These are phyloP conservation scores for Schizonepeta tenuifolia DNA, from an alignment of 257 asterid genomes.

Conservation along the genomic window DNA sequence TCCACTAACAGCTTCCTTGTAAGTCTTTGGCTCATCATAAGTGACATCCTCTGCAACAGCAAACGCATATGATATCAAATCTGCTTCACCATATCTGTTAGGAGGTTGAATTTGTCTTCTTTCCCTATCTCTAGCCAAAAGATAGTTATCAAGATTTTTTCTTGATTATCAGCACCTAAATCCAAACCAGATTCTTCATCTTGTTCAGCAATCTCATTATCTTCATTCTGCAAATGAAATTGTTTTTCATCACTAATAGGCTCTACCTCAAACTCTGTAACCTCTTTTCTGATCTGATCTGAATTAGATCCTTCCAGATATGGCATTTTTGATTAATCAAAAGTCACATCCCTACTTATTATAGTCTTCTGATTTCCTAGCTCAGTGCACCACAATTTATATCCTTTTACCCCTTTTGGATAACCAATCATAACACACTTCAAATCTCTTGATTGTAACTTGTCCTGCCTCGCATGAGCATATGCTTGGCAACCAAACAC, in stretches of 20 bases:
- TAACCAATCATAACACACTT: not conserved
- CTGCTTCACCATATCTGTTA: not conserved
- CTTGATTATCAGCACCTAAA: too few relatives aligned
- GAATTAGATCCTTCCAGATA: not conserved
- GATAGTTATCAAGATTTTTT: too few relatives aligned
- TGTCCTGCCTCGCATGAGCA: not conserved
- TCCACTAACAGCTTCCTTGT: not conserved
- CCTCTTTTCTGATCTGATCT: not conserved
- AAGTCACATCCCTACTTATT: not conserved
- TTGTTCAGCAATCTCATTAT: too few relatives aligned
- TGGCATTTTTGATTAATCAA: not conserved
- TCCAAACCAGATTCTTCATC: too few relatives aligned
- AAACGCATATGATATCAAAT: not conserved
- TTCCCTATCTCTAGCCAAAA: not conserved
- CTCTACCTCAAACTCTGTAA: too few relatives aligned
- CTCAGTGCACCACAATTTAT: not conserved
- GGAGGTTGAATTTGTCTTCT: not conserved
- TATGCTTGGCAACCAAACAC: too few relatives aligned
- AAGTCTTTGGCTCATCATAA: not conserved
- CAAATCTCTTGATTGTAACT: not conserved
- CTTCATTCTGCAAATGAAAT: not conserved
- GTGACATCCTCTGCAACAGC: not conserved
- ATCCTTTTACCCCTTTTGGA: not conserved
- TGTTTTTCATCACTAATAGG: not conserved
- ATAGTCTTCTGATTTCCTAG: not conserved